Conservation (phyloP, 2,329 filamentous ascomycete species). For the Alternaria sp. region DNA sequence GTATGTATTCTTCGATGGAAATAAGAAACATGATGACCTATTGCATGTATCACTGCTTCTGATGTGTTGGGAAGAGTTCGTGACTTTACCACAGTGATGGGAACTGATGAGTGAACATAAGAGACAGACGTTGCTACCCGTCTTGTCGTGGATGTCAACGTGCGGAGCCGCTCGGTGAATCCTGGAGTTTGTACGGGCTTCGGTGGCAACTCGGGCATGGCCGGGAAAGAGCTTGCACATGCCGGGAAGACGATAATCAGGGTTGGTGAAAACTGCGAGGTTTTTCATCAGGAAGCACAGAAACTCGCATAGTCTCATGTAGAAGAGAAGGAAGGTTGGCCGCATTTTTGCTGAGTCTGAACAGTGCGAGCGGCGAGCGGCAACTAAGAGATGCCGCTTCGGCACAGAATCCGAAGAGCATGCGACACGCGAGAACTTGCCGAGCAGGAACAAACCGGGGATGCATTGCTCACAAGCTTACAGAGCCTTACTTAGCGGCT, state of each 20-base stretch:
- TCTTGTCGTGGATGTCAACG: background rate
- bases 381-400: slow-evolving; percentile 35
- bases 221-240: slow-evolving; percentile 5
- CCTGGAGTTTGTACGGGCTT: slow-evolving; percentile 19
- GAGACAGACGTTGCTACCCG: background rate
- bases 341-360: background rate
- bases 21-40: slow-evolving; percentile 20
- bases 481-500: slow-evolving; percentile 20
- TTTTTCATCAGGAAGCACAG: background rate
- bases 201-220: slow-evolving; percentile 21
- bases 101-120: background rate
- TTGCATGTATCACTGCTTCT: background rate
- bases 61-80: background rate
- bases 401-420: slow-evolving; percentile 25
- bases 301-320: background rate
- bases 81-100: background rate
- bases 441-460: slow-evolving; percentile 19
- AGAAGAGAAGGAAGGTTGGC: background rate
- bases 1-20: slow-evolving; percentile 27
- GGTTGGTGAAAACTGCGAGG: background rate
- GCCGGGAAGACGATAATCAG: background rate
- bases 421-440: slow-evolving; percentile 22
- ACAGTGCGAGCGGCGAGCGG: slow-evolving; percentile 18
- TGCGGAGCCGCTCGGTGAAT: slow-evolving; percentile 16
- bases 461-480: slow-evolving; percentile 20